Evolutionary conservation across 441 rosid species (phyloP), one percentile per base, ranked within the genome.

Genomic region (Brassica hybrid): DNA sequence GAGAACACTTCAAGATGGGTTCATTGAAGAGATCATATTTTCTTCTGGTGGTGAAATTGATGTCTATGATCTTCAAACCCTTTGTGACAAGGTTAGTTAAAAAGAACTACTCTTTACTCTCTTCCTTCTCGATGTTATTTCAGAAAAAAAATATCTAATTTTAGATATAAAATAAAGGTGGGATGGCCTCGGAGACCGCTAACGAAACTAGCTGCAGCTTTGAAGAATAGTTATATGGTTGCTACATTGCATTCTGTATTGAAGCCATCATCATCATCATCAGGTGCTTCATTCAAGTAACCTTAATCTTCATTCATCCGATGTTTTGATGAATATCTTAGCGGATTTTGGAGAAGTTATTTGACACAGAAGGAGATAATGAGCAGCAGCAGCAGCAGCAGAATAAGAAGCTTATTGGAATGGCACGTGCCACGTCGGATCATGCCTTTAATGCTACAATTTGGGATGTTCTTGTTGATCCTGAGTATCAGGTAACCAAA

Each of bases 391-490:
- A 60, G 72, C 3, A 72, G 69, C 0, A 63, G 16, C 0, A 50
- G 52, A 1, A 82, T 74, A 91, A 82, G 88, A 85, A 75, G 84
- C 88, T 95, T 56, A 95, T 95, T 58, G 99, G 98, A 64, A 90
- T 95, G 99, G 99, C 98, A 73, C 97, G 98, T 36, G 99, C 99
- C 5, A 95, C 99, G 6, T 93, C 99, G 18, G 97, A 95, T 89
- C 98, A 95, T 82, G 97, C 94, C 50, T 93, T 95, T 80, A 95
- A 95, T 85, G 98, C 99, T 65, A 95, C 99, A 13, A 95, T 93
- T 6, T 95, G 99, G 99, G 99, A 95, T 87, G 99, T 93, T 82
- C 90, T 95, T 67, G 96, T 91, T 75, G 99, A 95, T 90, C 98
- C 99, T 79, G 83, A 84, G 68, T 91, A 93, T 83, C 99, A 95